Conservation (phyloP, 1,284 basidiomycete species). For the Vanrija sp. region DNA sequence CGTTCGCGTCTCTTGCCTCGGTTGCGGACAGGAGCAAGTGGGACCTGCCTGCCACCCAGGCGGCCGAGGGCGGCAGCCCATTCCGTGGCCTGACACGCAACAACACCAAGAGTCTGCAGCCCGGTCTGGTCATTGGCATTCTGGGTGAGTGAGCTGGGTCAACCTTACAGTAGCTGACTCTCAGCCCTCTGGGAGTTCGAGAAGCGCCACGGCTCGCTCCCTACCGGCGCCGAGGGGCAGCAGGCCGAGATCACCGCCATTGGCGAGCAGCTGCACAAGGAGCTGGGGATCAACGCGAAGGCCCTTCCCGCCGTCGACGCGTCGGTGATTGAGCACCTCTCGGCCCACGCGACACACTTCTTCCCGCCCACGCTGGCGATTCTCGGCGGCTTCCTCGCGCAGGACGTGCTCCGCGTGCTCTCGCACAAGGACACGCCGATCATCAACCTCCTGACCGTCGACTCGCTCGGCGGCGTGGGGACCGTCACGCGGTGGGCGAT, state of each 20-base stretch:
- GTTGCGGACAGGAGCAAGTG: conserved; percentile 56
- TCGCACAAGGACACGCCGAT: conserved; percentile 86
- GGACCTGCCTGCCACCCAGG: conserved; percentile 18
- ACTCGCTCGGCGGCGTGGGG: conserved; percentile 61
- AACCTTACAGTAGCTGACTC: background rate
- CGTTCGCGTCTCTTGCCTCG: conserved; percentile 62
- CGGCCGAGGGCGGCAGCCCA: conserved; percentile 47
- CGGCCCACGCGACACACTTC: conserved; percentile 71
- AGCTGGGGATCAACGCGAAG: conserved; percentile 67
- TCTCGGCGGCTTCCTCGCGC: conserved; percentile 86
- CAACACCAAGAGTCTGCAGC: conserved; percentile 73
- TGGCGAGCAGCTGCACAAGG: conserved; percentile 58
- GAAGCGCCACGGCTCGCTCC: conserved; percentile 57
- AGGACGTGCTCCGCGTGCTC: conserved; percentile 89
- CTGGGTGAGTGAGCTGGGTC: conserved; percentile 57
- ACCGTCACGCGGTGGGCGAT: conserved; percentile 37
- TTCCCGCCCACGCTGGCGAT: conserved; percentile 88
- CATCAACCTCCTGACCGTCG: conserved; percentile 86
- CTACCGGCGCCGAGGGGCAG: conserved; percentile 53
- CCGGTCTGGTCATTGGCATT: conserved; percentile 64
- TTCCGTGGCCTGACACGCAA: conserved; percentile 67
- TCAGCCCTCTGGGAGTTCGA: conserved; percentile 83
- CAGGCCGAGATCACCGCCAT: conserved; percentile 60
- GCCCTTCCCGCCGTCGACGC: conserved; percentile 57
- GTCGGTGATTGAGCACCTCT: conserved; percentile 52